Evolutionary conservation across 2,329 filamentous ascomycete species (phyloP).

Genomic region (Fusarium sp.): DNA sequence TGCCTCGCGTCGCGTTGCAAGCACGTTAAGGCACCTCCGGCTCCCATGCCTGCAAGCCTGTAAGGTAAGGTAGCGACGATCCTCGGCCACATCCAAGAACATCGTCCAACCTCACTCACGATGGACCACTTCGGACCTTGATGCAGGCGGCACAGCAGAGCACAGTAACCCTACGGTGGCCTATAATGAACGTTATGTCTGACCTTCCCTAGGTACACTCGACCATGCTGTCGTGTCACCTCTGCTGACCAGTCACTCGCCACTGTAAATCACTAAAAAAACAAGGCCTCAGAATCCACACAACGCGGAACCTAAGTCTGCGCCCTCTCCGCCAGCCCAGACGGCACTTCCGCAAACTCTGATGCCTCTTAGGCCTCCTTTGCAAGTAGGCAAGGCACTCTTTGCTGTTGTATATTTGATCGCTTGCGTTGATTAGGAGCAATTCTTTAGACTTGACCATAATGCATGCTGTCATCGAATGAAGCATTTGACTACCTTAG

Average conservation of each 20-base stretch:
- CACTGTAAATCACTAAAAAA: slow-evolving; percentile 10
- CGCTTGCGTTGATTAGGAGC: not conserved
- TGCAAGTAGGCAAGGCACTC: not conserved
- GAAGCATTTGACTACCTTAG: not conserved
- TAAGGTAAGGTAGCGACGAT: slow-evolving; percentile 20
- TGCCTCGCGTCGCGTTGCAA: slow-evolving; percentile 35
- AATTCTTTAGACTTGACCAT: not conserved
- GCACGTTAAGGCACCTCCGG: not conserved
- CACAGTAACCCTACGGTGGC: slow-evolving; percentile 6
- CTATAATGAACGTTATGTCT: not conserved
- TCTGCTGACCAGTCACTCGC: slow-evolving; percentile 13
- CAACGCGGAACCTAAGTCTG: not conserved
- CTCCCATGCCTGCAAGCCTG: slow-evolving; percentile 18
- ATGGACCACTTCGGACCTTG: slow-evolving; percentile 22
- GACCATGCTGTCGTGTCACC: slow-evolving; percentile 4
- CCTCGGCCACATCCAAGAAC: slow-evolving; percentile 26
- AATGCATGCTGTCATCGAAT: not conserved
- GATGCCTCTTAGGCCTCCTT: not conserved
- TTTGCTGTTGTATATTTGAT: not conserved
- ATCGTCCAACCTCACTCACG: slow-evolving; percentile 20
- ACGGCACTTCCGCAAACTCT: slow-evolving; percentile 13
- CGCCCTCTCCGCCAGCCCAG: slow-evolving; percentile 7
- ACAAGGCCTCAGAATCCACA: not conserved
- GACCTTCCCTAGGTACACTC: not conserved
- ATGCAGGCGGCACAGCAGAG: slow-evolving; percentile 27